Evolutionary conservation across 257 asterid species (phyloP).

Genomic region (Nicotiana undulata): DNA sequence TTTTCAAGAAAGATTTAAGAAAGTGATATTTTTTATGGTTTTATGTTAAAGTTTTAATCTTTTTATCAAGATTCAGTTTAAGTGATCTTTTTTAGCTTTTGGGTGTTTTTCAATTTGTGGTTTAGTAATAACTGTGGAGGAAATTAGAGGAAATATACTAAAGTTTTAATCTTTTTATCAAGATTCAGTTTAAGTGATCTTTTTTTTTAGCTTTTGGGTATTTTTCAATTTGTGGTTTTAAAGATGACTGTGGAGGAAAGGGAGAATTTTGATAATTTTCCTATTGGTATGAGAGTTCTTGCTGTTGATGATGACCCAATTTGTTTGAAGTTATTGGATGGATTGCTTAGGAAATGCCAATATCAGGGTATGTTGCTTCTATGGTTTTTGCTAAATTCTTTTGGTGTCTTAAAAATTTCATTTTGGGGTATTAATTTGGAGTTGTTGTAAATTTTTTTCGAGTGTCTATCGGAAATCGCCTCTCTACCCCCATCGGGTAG

Average conservation of each 20-base stretch:
- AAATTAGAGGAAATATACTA: conserved; percentile 23
- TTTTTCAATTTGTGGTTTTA: conserved; percentile 8
- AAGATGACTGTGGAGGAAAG: conserved; percentile 55
- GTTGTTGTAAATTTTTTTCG: background rate
- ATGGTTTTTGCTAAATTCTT: conserved; percentile 1
- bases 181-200: background rate
- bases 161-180: conserved; percentile 16
- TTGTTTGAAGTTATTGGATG: conserved; percentile 67
- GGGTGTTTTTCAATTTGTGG: conserved; percentile 16
- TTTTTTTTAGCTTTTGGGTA: conserved; percentile 12
- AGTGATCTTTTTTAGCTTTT: background rate
- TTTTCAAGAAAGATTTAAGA: conserved; percentile 13
- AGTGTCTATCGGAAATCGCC: no score
- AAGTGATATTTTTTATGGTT: conserved; percentile 14
- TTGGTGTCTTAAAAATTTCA: background rate
- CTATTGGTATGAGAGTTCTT: conserved; percentile 81
- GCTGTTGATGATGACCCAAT: conserved; percentile 83
- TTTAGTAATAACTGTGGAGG: conserved; percentile 54
- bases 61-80: background rate
- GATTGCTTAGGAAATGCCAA: conserved; percentile 67
- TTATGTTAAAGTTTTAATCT: conserved; percentile 12
- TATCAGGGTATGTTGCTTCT: conserved; percentile 47
- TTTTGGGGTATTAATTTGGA: background rate
- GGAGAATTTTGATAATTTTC: conserved; percentile 44
- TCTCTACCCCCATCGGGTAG: no score